phyloP scores from a whole-genome alignment of 73 alveolate genomes.

The Paramecium octaurelia region DNA sequence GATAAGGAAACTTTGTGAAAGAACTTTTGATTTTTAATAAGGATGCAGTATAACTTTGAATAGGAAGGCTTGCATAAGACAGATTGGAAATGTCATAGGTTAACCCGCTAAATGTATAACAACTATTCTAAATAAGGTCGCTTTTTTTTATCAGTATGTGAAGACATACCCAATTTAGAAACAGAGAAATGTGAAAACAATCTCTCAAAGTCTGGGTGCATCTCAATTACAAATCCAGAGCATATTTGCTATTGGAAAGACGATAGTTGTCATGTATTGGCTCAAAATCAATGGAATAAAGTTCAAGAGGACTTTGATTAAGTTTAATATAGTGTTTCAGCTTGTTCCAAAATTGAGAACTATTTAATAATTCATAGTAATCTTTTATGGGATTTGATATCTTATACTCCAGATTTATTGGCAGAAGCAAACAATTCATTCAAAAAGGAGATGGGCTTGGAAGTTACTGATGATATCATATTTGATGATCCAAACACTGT shows the following conservation, averaged over 20 bases:
- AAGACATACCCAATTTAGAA: neutral
- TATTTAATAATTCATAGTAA: neutral
- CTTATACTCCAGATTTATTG: neutral
- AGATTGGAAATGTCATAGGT: neutral
- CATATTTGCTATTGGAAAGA: neutral
- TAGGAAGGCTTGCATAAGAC: neutral
- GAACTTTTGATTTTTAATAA: neutral
- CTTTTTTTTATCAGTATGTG: neutral
- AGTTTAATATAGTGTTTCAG: neutral
- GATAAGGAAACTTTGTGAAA: neutral
- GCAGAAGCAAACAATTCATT: neutral
- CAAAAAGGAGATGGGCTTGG: constrained; percentile 12
- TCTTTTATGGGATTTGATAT: neutral
- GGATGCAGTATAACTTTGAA: neutral
- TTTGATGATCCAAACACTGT: neutral
- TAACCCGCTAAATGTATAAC: neutral
- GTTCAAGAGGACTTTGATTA: neutral
- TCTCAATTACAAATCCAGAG: neutral
- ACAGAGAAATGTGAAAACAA: neutral
- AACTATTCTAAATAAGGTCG: neutral
- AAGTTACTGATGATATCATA: neutral
- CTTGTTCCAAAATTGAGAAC: neutral
- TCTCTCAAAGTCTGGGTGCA: constrained; percentile 23
- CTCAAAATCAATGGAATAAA: neutral
- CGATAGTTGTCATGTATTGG: neutral